Base-by-base conservation (phyloP, 2,329 filamentous ascomycete genomes). In the Trichothecium sympodiale region DNA sequence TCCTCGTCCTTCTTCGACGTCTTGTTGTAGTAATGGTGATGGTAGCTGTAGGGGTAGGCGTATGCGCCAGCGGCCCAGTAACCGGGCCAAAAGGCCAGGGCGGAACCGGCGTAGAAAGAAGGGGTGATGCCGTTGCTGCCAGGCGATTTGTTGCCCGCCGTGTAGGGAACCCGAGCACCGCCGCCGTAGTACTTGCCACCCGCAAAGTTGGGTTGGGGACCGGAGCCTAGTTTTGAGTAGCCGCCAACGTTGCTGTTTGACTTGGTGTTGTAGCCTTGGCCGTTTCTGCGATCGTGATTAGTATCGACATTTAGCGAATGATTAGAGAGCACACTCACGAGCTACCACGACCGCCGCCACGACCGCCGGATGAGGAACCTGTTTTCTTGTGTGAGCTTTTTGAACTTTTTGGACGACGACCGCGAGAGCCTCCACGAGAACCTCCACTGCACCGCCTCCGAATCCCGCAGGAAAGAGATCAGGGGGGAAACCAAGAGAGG, bases 171-270 rank as follows among this genome's bases (percentile, higher is more conserved):
- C 3, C 60, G 41, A 0, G 76, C 69, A 33, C 83, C 83, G 33
- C 80, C 80, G 27, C 71, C 70, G 49, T 86, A 87, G 54, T 69
- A 83, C 35, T 52, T 47, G 7, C 79, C 77, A 27, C 76, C 74
- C 31, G 75, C 79, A 47, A 70, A 85, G 1, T 49, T 41, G 4
- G 74, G 75, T 13, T 60, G 47, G 1, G 69, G 58, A 13, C 80
- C 79, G 35, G 68, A 71, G 39, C 80, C 79, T 6, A 63, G 57
- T 4, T 57, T 64, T 4, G 78, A 78, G 8, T 56, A 51, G 33
- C 74, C 73, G 44, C 73, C 73, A 0, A 47, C 23, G 39, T 61
- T 66, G 34, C 57, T 63, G 28, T 28, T 38, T n/a, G 43, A 17
- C 4, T 36, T 35, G 15, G 47, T 47, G 37, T 50, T 53, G 37